A percentile compares a stretch with the other conserved stretches of the same genome.
These are phyloP conservation scores for Sideroxylon spinosum DNA, from an alignment of 179 eudicot genomes.

Conservation along the genomic window DNA sequence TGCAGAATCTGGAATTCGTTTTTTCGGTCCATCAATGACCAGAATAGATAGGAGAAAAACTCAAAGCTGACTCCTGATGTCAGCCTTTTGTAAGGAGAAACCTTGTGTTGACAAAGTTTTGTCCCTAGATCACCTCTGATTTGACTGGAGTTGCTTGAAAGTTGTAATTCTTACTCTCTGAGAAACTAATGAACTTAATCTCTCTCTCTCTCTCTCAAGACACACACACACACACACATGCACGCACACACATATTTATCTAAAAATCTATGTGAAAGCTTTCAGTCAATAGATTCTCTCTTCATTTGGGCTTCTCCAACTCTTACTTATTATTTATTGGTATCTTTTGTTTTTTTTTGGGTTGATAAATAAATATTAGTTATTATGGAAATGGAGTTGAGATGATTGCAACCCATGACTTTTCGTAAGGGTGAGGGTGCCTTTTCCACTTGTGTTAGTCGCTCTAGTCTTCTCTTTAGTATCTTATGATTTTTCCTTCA, in stretches of 20 bases:
- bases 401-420: too few relatives aligned
- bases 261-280: neutral
- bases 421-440: too few relatives aligned
- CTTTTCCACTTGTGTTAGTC: too few relatives aligned
- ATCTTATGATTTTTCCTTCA: neutral
- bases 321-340: neutral
- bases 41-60: neutral
- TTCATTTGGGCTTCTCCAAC: neutral
- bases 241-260: neutral
- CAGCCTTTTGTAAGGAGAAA: neutral
- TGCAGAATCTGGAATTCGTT: neutral
- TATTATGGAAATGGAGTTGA: too few relatives aligned
- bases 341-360: too few relatives aligned
- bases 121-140: neutral
- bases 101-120: slow-evolving; percentile 6
- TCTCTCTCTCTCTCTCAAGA: neutral
- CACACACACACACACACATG: too few relatives aligned
- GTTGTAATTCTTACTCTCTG: neutral
- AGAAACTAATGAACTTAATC: neutral
- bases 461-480: too few relatives aligned
- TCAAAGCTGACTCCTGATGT: neutral
- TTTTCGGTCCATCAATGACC: neutral
- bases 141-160: neutral
- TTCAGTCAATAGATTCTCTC: neutral
- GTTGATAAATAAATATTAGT: too few relatives aligned